Conservation (phyloP, 1,139 yeast species). For the Yarrowia galli region DNA sequence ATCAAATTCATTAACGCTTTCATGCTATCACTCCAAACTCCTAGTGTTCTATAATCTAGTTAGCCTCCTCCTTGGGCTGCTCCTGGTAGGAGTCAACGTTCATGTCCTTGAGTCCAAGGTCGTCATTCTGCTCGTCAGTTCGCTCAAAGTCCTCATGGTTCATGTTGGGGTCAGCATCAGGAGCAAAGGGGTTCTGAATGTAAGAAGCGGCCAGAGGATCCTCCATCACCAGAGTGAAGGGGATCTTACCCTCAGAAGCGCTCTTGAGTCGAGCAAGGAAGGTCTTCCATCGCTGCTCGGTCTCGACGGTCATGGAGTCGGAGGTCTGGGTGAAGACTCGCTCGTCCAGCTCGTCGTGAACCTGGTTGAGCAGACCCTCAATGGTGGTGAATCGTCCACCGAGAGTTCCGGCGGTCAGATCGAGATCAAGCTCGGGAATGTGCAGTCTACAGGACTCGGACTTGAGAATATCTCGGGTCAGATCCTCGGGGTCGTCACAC, state of each 20-base stretch:
- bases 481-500: constrained; percentile 91
- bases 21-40: constrained; percentile 9
- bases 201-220: constrained; percentile 97
- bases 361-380: constrained; percentile 91
- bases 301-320: constrained; percentile 85
- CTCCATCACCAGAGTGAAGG: constrained; percentile 85
- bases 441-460: constrained; percentile 89
- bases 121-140: constrained; percentile 84
- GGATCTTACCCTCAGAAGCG: constrained; percentile 83
- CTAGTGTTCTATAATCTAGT: constrained; percentile 6
- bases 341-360: constrained; percentile 82
- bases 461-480: constrained; percentile 92
- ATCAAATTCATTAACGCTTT: not conserved
- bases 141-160: constrained; percentile 86
- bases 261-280: constrained; percentile 78
- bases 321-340: constrained; percentile 87
- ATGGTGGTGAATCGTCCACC: constrained; percentile 98
- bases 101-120: constrained; percentile 89
- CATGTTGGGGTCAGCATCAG: constrained; percentile 98
- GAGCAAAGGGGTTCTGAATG: constrained; percentile 97
- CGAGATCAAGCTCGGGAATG: constrained; percentile 88
- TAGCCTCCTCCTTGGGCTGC: constrained; percentile 17
- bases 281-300: constrained; percentile 78
- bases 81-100: constrained; percentile 47
- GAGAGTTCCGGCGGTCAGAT: constrained; percentile 93